Conservation (phyloP, 2,329 filamentous ascomycete species). For the Clonostachys chloroleuca region DNA sequence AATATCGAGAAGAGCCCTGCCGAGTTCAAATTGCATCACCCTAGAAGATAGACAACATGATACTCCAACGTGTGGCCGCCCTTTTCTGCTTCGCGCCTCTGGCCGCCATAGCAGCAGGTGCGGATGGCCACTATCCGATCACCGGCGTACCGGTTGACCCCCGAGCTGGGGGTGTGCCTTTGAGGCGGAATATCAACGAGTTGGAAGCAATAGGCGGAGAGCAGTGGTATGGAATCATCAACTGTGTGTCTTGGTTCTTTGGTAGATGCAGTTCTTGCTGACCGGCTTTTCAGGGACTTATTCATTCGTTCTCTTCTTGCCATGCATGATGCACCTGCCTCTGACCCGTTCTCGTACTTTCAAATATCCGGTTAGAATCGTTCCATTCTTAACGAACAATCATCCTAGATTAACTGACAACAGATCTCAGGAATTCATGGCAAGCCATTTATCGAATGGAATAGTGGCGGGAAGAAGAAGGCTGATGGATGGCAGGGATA, state of each 20-base stretch:
- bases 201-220: constrained; percentile 33
- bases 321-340: constrained; percentile 32
- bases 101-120: constrained; percentile 9
- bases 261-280: background rate
- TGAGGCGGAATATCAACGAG: constrained; percentile 41
- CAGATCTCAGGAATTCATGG: constrained; percentile 29
- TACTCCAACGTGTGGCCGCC: no score
- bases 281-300: constrained; percentile 32
- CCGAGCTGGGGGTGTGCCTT: constrained; percentile 31
- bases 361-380: constrained; percentile 35
- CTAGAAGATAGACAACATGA: no score
- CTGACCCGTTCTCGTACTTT: constrained; percentile 43
- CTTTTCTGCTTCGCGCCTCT: no score
- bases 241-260: background rate
- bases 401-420: constrained; percentile 3
- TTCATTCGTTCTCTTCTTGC: constrained; percentile 39
- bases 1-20: no score
- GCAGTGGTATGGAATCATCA: constrained; percentile 31
- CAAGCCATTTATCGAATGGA: constrained; percentile 35
- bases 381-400: constrained; percentile 1
- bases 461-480: constrained; percentile 24
- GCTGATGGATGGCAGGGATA: constrained; percentile 29
- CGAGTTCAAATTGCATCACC: no score
- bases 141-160: constrained; percentile 30
- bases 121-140: constrained; percentile 19